Conservation (phyloP, 78 protist species). For the Dictyostelium brefeldianum region DNA sequence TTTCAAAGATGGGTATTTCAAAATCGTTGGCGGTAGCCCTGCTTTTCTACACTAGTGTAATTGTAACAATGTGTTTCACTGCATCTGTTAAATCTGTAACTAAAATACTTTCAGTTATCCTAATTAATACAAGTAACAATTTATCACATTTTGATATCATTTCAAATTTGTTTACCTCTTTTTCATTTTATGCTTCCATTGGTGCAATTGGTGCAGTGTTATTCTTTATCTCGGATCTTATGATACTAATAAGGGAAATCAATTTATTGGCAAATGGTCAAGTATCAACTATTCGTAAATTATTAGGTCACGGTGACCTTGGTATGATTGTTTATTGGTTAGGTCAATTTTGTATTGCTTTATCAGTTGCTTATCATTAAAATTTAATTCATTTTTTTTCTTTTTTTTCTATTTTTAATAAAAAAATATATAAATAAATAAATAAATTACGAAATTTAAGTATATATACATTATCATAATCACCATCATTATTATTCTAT, state of each 20-base stretch:
- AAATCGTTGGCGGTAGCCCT: conserved; percentile 24
- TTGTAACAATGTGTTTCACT: conserved; percentile 73
- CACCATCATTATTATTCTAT: too few relatives aligned
- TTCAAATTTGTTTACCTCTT: background rate
- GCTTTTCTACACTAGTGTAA: conserved; percentile 58
- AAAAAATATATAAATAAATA: background rate
- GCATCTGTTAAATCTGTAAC: conserved; percentile 53
- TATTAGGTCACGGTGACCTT: conserved; percentile 63
- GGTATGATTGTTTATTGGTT: conserved; percentile 78
- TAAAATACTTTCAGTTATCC: background rate
- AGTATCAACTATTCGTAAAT: conserved; percentile 27
- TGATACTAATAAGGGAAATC: conserved; percentile 54
- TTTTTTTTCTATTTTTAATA: too few relatives aligned
- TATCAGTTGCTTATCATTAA: conserved; percentile 36
- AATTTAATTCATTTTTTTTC: background rate
- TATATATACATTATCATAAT: too few relatives aligned
- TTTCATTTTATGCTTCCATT: conserved; percentile 28
- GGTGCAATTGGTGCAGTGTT: conserved; percentile 76
- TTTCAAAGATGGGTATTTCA: conserved; percentile 8
- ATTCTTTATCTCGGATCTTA: conserved; percentile 55
- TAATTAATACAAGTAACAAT: background rate
- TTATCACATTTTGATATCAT: background rate
- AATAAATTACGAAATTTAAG: background rate
- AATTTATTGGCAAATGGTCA: conserved; percentile 32
- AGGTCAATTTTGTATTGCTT: conserved; percentile 78